These are phyloP conservation scores for Aspergillus kassunensis DNA, from an alignment of 495 filamentous ascomycete species.

Conservation along the genomic window DNA sequence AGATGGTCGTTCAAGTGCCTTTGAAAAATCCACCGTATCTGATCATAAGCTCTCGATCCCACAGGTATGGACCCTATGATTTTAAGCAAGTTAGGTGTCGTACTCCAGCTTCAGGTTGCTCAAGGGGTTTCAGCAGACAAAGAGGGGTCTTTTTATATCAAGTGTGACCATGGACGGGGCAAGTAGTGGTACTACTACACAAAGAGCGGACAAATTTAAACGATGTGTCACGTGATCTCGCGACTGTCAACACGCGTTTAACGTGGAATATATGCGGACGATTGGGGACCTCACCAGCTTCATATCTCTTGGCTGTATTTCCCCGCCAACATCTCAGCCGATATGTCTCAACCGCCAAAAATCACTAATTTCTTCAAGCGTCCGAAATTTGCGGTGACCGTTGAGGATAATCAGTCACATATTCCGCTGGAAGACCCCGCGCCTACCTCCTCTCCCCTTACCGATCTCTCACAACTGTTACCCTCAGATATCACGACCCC, in stretches of 20 bases:
- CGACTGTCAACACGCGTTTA: constrained; percentile 9
- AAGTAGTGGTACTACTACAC: not conserved
- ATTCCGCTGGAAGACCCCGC: constrained; percentile 10
- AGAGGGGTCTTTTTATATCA: no score
- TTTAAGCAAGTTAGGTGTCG: no score
- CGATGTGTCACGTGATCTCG: constrained; percentile 17
- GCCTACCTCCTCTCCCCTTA: constrained; percentile 29
- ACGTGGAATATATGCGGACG: constrained; percentile 7
- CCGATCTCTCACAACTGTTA: constrained; percentile 30
- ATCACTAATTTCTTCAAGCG: constrained; percentile 41
- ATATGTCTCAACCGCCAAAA: constrained; percentile 20
- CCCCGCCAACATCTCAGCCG: constrained; percentile 2
- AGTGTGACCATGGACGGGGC: no score
- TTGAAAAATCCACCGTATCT: no score
- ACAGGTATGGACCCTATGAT: no score
- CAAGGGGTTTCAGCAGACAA: no score
- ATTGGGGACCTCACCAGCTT: constrained; percentile 1
- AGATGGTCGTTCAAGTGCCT: no score
- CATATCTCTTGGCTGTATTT: not conserved
- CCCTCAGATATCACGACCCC: constrained; percentile 20
- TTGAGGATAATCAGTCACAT: not conserved
- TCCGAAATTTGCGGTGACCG: constrained; percentile 19
- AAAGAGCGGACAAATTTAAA: not conserved
- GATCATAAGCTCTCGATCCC: no score
- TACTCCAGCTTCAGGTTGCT: no score